A percentile compares a stretch with the other conserved stretches of the same genome.
These are phyloP conservation scores for Pharus latifolius DNA, from an alignment of 176 grass and related monocot species.

Conservation along the genomic window DNA sequence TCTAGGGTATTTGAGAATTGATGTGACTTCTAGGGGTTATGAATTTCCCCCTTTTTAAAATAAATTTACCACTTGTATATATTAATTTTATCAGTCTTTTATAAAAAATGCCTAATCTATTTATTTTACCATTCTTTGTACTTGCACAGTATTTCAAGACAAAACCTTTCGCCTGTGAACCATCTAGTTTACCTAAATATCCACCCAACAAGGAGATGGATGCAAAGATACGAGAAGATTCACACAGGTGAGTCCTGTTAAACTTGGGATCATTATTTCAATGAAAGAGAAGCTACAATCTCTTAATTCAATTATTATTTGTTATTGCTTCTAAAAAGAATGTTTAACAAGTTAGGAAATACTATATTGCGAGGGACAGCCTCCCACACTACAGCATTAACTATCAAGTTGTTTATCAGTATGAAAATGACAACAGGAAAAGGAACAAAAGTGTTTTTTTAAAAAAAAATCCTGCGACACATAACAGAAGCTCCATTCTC, in stretches of 20 bases:
- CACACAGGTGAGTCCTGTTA: conserved; percentile 32
- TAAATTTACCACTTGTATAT: too few species aligned
- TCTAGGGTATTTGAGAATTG: too few species aligned
- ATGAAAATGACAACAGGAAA: background rate
- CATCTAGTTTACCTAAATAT: conserved; percentile 64
- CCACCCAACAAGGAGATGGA: conserved; percentile 77
- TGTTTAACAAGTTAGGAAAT: background rate
- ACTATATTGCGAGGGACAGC: background rate
- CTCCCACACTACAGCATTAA: background rate
- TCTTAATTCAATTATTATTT: background rate
- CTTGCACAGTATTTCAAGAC: conserved; percentile 57
- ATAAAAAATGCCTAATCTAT: background rate
- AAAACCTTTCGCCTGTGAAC: conserved; percentile 64
- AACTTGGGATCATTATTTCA: background rate
- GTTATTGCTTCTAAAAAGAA: background rate
- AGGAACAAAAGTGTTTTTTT: background rate
- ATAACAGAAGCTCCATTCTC: too few species aligned
- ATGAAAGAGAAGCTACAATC: background rate
- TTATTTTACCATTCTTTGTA: background rate
- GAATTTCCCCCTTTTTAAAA: too few species aligned
- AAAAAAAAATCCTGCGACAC: too few species aligned
- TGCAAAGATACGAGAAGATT: conserved; percentile 54
- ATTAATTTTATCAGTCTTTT: background rate
- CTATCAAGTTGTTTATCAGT: background rate
- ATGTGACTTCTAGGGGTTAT: too few species aligned